These are phyloP conservation scores for Ecytonucleospora hepatopenaei DNA, from an alignment of 371 early-diverging fungal genomes.

Conservation along the genomic window DNA sequence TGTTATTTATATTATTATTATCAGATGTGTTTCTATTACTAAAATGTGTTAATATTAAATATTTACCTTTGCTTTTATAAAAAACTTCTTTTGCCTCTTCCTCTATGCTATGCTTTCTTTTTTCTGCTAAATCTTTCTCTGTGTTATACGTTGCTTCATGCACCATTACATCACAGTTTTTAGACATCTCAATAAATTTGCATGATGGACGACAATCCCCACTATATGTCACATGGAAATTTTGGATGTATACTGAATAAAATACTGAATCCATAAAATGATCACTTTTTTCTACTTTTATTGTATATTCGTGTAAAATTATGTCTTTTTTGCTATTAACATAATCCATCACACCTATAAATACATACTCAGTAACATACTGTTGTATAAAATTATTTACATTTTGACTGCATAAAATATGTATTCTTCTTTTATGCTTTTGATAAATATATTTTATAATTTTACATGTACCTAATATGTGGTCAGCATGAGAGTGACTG, in stretches of 20 bases:
- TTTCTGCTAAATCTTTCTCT: constrained; percentile 65
- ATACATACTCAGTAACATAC: constrained; percentile 26
- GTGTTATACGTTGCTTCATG: constrained; percentile 89
- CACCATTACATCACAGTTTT: constrained; percentile 62
- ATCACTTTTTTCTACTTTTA: constrained; percentile 38
- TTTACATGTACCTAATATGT: constrained; percentile 69
- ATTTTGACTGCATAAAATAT: constrained; percentile 27
- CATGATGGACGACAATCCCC: constrained; percentile 85
- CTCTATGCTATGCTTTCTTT: constrained; percentile 74
- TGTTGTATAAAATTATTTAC: constrained; percentile 26
- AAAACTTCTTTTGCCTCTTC: constrained; percentile 69
- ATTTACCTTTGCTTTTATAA: constrained; percentile 66
- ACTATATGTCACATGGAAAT: constrained; percentile 60
- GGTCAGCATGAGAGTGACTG: constrained; percentile 94
- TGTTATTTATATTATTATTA: no score
- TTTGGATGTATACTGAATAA: constrained; percentile 17
- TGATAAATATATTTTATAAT: constrained; percentile 42
- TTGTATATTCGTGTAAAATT: constrained; percentile 18
- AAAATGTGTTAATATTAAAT: constrained; percentile 81
- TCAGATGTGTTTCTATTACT: constrained; percentile 72
- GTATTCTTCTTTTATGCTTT: constrained; percentile 20
- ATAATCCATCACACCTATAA: constrained; percentile 11
- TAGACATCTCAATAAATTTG: constrained; percentile 63
- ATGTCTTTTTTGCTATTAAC: not conserved
- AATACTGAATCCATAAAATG: constrained; percentile 49